Base-by-base conservation (phyloP, 345 rosid genomes). In the Gossypium bickii region DNA sequence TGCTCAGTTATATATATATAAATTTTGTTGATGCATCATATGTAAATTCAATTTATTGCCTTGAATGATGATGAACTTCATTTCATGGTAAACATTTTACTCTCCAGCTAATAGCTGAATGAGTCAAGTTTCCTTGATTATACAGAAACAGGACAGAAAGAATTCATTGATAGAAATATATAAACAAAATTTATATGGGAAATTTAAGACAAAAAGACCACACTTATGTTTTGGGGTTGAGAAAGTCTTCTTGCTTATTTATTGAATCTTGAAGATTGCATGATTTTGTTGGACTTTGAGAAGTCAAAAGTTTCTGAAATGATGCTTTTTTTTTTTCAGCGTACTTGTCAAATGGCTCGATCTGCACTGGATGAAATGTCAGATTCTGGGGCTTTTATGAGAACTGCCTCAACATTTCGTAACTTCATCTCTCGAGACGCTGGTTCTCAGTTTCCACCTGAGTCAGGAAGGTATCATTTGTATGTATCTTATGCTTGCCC, bases 401-500 rank as follows among this genome's bases (percentile, higher is more conserved):
- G 97, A 83, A 89, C 90, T 43, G 97, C 94, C 72, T 90, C 98
- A 49, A 86, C 97, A 34, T 92, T 94, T 62, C 97, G 92, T 0
- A 86, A 89, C 86, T 82, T 85, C 24, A 86, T 90, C 64, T 92
- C 88, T 3, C 79, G 74, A 72, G 88, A 92, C 17, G 83, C 88
- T 0, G 81, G 84, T 38, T 87, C 97, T 15, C 91, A 77, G 48
- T 94, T 94, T 78, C 90, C 89, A 17, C 88, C 93, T 18, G 97
- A 89, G 71, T 78, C 97, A 9, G 92, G 94, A 72, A 88, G 98
- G 83, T 94, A 94, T 82, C 98, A 92, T 91, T 88, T 94, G 48
- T 94, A 94, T 61, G 78, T 94, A 74, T 59, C 63, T 12, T 59
- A 59, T 59, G 63, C 63, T 59, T 59, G 63, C 29, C 63, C 63